Evolutionary conservation across 2,329 filamentous ascomycete genomes (phyloP), one percentile per base, ranked within the genome.

Genomic region (Daldinia sp.): DNA sequence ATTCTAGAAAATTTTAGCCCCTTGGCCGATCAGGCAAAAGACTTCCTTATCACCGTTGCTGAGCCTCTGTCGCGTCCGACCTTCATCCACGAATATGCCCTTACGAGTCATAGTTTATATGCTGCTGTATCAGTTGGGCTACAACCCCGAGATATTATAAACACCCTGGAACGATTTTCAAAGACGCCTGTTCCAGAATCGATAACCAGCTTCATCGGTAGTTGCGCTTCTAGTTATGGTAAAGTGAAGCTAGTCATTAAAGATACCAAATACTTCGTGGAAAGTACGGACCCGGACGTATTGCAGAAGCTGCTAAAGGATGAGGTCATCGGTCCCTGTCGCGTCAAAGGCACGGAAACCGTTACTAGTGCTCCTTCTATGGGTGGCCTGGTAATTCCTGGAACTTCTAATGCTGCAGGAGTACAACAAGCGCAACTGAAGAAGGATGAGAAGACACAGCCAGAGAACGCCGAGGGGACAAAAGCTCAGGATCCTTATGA

Each of bases 241-340:
- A 98, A 98, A 81, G 94, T 98, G 62, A 96, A 97, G 79, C 88
- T 98, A 60, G 96, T 98, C 50, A 81, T 98, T 70, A 97, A 97
- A 79, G 92, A 98, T 75, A 98, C 95, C 70, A 92, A 93, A 72
- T 98, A 97, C 80, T 98, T 92, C 74, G 90, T 98, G 68, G 96
- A 99, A 81, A 98, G 93, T 75, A 91, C 92, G 20, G 95, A 98
- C 79, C 91, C 94, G 12, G 86, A 90, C 10, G 92, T 98, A 78
- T 85, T 98, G 64, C 93, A 97, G 79, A 92, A 88, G 76, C 85
- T 98, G n/a, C 85, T 98, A 39, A 90, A 92, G 76, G 95, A 98
- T 78, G 86, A 89, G 13, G 88, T 93, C 59, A 97, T 99, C 65
- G 92, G 93, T 0, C 88, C 90, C 18, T 89, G 93, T 60, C 89